Conservation (phyloP, 495 filamentous ascomycete genomes). For the Polyplosphaeria fusca region DNA sequence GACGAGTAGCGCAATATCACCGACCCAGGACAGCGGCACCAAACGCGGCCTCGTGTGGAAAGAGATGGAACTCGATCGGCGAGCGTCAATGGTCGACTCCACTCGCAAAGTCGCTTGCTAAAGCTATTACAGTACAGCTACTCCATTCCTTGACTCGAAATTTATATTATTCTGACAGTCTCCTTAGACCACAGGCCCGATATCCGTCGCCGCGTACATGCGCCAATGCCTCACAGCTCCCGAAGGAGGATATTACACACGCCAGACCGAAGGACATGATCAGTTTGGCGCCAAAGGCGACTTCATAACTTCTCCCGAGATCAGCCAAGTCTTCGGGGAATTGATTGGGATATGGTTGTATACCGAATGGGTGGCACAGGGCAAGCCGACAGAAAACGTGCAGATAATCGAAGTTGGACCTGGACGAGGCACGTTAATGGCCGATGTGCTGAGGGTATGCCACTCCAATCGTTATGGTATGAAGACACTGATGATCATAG, state of each 20-base stretch:
- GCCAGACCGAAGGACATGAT: slow-evolving; percentile 61
- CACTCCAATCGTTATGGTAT: background rate
- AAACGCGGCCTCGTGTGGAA: background rate
- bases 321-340: slow-evolving; percentile 95
- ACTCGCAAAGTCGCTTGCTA: slow-evolving; percentile 74
- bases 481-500: slow-evolving; percentile 44
- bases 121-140: slow-evolving; percentile 70
- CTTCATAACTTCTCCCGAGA: slow-evolving; percentile 95
- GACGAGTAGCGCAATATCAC: slow-evolving; percentile 1
- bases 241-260: slow-evolving; percentile 91
- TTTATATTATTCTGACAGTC: slow-evolving; percentile 3
- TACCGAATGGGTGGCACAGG: slow-evolving; percentile 93
- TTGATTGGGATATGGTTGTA: slow-evolving; percentile 91
- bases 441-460: slow-evolving; percentile 84
- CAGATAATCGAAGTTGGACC: slow-evolving; percentile 92
- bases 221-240: slow-evolving; percentile 93
- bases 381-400: slow-evolving; percentile 64
- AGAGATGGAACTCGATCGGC: slow-evolving; percentile 23
- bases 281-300: slow-evolving; percentile 90
- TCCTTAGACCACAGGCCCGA: slow-evolving; percentile 71
- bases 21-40: background rate
- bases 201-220: slow-evolving; percentile 92
- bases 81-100: slow-evolving; percentile 78
- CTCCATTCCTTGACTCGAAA: too few relatives aligned
- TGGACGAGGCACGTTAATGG: slow-evolving; percentile 93